These are phyloP conservation scores for Scenedesmus sp. DNA, from an alignment of 163 green algal species.

Conservation along the genomic window DNA sequence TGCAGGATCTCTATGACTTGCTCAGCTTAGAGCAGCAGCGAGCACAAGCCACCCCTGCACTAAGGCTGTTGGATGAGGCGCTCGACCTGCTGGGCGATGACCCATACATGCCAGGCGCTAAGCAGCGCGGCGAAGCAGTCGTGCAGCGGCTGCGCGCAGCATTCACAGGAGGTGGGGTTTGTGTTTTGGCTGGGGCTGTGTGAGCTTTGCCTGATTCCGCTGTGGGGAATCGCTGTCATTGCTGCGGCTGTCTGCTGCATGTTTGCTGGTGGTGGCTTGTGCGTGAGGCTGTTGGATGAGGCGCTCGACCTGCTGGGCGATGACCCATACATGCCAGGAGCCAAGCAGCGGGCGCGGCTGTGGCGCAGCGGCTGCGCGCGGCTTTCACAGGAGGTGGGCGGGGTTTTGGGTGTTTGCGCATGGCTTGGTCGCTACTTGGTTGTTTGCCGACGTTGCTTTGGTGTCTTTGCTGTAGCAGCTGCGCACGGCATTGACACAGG, in stretches of 20 bases:
- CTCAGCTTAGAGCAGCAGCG: constrained; percentile 14
- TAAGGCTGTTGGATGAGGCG: constrained; percentile 19
- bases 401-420: neutral
- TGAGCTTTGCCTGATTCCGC: neutral
- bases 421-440: neutral
- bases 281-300: constrained; percentile 11
- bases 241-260: neutral
- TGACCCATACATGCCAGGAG: constrained; percentile 15
- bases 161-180: constrained; percentile 27
- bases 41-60: neutral
- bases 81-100: constrained; percentile 39
- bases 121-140: neutral
- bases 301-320: constrained; percentile 32
- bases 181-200: no score
- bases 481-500: constrained; percentile 23
- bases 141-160: constrained; percentile 18
- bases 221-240: neutral
- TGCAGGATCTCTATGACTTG: constrained; percentile 24
- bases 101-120: neutral
- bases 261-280: no score
- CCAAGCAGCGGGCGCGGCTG: neutral
- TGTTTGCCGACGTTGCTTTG: neutral
- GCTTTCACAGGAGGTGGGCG: constrained; percentile 34
- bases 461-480: neutral
- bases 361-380: neutral